Base-by-base conservation (phyloP, 495 filamentous ascomycete species). In the Penicillium desertorum region DNA sequence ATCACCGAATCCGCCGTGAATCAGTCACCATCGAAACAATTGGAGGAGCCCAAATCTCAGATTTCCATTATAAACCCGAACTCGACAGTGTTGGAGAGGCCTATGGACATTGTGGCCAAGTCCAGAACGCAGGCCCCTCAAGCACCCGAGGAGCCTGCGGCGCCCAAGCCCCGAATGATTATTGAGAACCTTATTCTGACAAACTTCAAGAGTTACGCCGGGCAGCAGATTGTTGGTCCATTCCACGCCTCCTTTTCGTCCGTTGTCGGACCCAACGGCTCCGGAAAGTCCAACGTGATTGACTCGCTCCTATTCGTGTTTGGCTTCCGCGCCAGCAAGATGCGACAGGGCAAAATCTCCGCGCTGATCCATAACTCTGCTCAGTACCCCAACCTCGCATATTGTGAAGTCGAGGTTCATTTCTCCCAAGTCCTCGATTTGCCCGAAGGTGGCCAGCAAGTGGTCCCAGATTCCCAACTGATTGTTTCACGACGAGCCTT, bases 181-280 rank as follows among this genome's bases (percentile, higher is more conserved):
- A 96, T 98, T 58, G 91, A 89, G 25, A 88, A 94, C 60, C 74
- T 98, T 49, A 83, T 94, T 55, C 79, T 98, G 41, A 91, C 81
- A 54, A 98, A 98, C 71, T 98, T 98, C 81, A 98, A 98, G 79
- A 96, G 92, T 70, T 98, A 98, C 71, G 94, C 94, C 44, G 94
- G 94, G 14, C 80, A 87, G 62, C 94, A 98, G 70, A 86, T 96
- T 74, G 94, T 98, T 57, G 94, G 94, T 5, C 94, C 94, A 0
- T 98, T 98, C 69, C 94, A 98, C 74, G 79, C 89, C 16, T 98
- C 94, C 0, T 98, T 98, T 71, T 96, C 95, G n/a, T 98, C 94
- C 0, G 94, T 98, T 14, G 94, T 98, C 41, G 94, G 94, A 4
- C 94, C 94, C 8, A 98, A 98, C 70, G 94, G 94, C 56, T 98